Conservation (phyloP, 306 rosid species). For the Glycyrrhiza uralensis region DNA sequence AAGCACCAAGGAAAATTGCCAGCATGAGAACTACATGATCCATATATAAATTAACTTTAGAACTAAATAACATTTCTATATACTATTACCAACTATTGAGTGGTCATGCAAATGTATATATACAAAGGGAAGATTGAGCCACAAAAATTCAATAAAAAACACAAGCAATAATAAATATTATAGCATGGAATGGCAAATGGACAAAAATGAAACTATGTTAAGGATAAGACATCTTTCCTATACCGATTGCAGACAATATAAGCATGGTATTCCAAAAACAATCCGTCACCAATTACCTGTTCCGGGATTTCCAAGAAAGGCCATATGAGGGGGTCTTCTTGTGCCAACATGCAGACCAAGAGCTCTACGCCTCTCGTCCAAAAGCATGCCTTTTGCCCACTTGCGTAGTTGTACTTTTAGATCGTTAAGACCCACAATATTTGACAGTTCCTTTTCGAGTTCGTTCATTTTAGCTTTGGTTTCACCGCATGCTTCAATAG, state of each 20-base stretch:
- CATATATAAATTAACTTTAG: neutral
- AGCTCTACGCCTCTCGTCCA: slow-evolving; percentile 97
- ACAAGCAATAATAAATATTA: neutral
- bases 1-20: neutral
- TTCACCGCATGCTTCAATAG: slow-evolving; percentile 88
- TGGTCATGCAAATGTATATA: neutral
- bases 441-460: slow-evolving; percentile 73
- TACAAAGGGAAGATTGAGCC: neutral
- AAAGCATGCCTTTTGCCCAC: slow-evolving; percentile 98
- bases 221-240: neutral
- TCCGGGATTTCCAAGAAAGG: slow-evolving; percentile 98
- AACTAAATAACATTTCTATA: neutral
- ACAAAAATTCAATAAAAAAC: neutral
- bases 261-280: neutral
- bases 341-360: slow-evolving; percentile 85
- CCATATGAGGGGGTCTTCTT: slow-evolving; percentile 97
- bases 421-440: slow-evolving; percentile 87
- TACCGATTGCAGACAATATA: neutral
- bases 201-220: neutral
- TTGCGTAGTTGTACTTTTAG: slow-evolving; percentile 76
- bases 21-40: neutral
- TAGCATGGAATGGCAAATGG: neutral
- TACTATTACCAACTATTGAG: neutral
- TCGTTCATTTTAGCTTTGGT: slow-evolving; percentile 86
- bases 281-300: slow-evolving; percentile 55